A percentile compares a stretch with the other conserved stretches of the same genome.
Conservation (phyloP, 768 basidiomycete genomes). For the Boletus reticuloceps region DNA sequence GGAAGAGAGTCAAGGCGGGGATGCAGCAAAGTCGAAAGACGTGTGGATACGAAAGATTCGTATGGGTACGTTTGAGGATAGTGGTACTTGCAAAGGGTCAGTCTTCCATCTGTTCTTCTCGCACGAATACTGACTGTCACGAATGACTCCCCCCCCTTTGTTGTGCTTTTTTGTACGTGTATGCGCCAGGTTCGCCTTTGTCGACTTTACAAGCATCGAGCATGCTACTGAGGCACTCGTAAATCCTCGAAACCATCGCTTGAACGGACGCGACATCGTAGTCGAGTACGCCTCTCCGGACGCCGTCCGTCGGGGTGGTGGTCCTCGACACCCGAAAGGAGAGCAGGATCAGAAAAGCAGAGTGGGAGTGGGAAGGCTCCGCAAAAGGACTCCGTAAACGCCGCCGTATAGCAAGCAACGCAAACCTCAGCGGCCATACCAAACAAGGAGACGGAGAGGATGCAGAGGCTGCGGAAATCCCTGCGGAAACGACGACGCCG, state of each 20-base stretch:
- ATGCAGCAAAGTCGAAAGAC: constrained; percentile 25
- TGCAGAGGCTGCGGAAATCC: neutral
- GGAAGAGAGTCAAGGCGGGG: neutral
- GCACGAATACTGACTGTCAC: neutral
- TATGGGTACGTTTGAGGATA: constrained; percentile 96
- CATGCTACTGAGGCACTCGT: constrained; percentile 80
- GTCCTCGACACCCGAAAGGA: constrained; percentile 20
- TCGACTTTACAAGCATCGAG: constrained; percentile 81
- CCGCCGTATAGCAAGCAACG: neutral
- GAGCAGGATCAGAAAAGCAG: constrained; percentile 18
- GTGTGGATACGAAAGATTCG: constrained; percentile 78
- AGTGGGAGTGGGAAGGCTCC: constrained; percentile 8
- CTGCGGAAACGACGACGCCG: neutral
- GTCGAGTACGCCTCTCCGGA: constrained; percentile 90
- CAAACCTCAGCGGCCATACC: neutral
- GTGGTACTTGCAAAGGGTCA: constrained; percentile 93
- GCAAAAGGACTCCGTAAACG: neutral
- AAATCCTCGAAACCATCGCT: constrained; percentile 79
- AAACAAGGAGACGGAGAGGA: constrained; percentile 2
- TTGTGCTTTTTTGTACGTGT: neutral
- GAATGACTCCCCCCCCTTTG: neutral
- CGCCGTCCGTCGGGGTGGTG: constrained; percentile 80
- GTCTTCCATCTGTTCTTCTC: constrained; percentile 17
- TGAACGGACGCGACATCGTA: constrained; percentile 81
- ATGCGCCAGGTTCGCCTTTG: constrained; percentile 79